A percentile compares a stretch with the other conserved stretches of the same genome.
Evolutionary conservation across 2,329 filamentous ascomycete genomes (phyloP).

Genomic region (Fusarium gaditjirri): DNA sequence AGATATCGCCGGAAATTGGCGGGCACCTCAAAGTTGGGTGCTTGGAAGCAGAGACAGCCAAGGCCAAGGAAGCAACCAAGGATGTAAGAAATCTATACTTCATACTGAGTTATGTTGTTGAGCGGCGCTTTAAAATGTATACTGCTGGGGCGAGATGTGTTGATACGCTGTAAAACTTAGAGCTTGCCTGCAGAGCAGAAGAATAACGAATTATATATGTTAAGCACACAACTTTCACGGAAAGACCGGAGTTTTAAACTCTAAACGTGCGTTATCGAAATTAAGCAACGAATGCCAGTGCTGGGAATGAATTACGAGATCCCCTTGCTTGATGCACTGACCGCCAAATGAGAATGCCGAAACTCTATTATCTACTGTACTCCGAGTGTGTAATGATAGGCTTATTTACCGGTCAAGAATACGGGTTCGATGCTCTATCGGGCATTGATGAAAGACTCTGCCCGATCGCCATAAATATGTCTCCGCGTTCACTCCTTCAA

Average conservation of each 20-base stretch:
- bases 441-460: too few species aligned
- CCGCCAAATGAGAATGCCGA: not conserved
- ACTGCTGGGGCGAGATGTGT: rapidly evolving
- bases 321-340: not conserved
- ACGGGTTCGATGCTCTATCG: too few species aligned
- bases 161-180: not conserved
- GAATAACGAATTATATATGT: not conserved
- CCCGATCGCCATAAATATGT: too few species aligned
- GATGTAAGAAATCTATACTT: rapidly evolving
- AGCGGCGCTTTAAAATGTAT: rapidly evolving
- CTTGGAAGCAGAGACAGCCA: not conserved
- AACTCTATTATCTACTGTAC: too few species aligned
- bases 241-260: not conserved
- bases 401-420: too few species aligned
- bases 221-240: rapidly evolving
- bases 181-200: rapidly evolving
- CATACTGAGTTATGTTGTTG: rapidly evolving
- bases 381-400: too few species aligned
- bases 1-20: not conserved
- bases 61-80: rapidly evolving
- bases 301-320: rapidly evolving
- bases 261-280: not conserved
- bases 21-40: not conserved
- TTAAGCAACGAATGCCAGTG: rapidly evolving
- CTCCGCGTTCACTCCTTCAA: not conserved